Conservation (phyloP, 73 alveolate species). For the Uronychia binucleata region DNA sequence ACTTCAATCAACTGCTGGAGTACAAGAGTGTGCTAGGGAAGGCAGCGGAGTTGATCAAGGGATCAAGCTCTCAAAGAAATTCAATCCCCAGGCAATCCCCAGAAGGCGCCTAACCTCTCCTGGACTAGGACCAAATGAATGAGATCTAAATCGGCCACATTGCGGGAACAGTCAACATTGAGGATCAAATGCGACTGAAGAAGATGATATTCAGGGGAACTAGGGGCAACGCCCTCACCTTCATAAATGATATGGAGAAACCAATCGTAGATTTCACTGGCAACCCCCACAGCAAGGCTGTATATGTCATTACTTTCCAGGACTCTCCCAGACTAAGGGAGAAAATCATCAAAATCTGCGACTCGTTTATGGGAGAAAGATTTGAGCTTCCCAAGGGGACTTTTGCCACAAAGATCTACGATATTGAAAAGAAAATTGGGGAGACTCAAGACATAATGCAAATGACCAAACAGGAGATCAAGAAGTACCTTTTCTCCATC, state of each 20-base stretch:
- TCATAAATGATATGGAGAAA: slow-evolving; percentile 71
- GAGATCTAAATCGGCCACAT: slow-evolving; percentile 69
- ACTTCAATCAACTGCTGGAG: neutral
- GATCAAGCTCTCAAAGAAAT: neutral
- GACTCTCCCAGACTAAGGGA: slow-evolving; percentile 86
- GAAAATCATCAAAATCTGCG: slow-evolving; percentile 83
- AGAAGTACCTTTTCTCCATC: slow-evolving; percentile 44
- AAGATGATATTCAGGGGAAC: slow-evolving; percentile 93
- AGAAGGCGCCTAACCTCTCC: slow-evolving; percentile 18
- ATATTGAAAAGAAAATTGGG: slow-evolving; percentile 52
- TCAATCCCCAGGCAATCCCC: slow-evolving; percentile 22
- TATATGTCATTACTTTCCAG: slow-evolving; percentile 79
- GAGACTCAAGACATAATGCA: slow-evolving; percentile 55
- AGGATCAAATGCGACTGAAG: slow-evolving; percentile 78
- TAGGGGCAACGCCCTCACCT: slow-evolving; percentile 87
- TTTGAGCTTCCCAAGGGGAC: slow-evolving; percentile 62
- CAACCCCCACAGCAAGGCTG: slow-evolving; percentile 49
- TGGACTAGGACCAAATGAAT: slow-evolving; percentile 18
- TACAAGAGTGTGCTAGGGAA: slow-evolving; percentile 36
- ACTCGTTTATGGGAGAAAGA: slow-evolving; percentile 80
- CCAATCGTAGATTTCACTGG: slow-evolving; percentile 59
- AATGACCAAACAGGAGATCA: slow-evolving; percentile 65
- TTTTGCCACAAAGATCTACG: slow-evolving; percentile 40
- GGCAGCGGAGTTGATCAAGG: slow-evolving; percentile 50
- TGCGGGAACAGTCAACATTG: slow-evolving; percentile 90